Conservation (phyloP, 129 eudicot genomes). For the Flaveria bidentis region DNA sequence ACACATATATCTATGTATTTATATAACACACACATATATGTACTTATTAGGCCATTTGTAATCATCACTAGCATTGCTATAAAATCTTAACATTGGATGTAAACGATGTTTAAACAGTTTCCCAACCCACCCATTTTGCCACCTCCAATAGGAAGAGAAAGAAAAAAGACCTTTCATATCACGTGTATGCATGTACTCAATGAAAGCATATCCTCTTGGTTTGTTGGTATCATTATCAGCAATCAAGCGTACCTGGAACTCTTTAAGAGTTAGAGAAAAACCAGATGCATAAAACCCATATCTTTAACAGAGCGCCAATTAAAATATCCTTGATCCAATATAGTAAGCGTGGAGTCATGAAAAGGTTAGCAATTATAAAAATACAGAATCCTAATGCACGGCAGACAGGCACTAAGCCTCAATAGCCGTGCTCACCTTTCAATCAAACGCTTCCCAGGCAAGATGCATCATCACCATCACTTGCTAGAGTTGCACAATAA, state of each 20-base stretch:
- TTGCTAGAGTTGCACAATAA: conserved; percentile 67
- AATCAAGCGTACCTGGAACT: conserved; percentile 83
- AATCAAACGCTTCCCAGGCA: conserved; percentile 65
- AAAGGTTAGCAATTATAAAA: conserved; percentile 20
- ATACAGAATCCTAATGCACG: conserved; percentile 76
- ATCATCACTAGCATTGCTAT: background rate
- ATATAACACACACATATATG: background rate
- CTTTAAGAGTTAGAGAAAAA: conserved; percentile 18
- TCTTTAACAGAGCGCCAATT: conserved; percentile 9
- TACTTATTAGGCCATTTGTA: background rate
- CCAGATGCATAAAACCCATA: background rate
- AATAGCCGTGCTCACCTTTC: conserved; percentile 99
- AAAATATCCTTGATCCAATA: conserved; percentile 24
- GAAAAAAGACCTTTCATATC: conserved; percentile 83
- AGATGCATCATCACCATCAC: conserved; percentile 83
- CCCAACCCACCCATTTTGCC: background rate
- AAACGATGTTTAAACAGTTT: background rate
- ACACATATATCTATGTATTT: background rate
- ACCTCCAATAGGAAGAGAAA: background rate
- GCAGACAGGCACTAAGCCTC: conserved; percentile 91
- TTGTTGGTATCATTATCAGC: conserved; percentile 73
- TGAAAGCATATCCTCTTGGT: conserved; percentile 96
- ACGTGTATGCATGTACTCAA: conserved; percentile 92
- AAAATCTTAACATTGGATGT: background rate
- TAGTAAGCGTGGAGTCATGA: conserved; percentile 24